Evolutionary conservation across 352 stramenopile species (phyloP).

Genomic region (Phytophthora cryptogea): DNA sequence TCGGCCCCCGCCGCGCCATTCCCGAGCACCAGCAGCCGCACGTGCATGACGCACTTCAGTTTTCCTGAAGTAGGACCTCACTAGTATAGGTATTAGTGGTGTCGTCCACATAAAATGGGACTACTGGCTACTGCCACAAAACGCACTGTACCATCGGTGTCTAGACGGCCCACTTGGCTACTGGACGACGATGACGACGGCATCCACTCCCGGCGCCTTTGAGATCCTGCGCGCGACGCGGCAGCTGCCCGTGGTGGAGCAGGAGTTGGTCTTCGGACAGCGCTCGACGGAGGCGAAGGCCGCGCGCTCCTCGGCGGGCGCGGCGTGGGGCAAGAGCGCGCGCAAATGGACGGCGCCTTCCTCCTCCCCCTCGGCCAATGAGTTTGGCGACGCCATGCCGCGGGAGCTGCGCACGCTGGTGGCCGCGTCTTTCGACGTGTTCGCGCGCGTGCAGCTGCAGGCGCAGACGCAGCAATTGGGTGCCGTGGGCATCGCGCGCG

Average conservation of each 20-base stretch:
- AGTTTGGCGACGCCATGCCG: conserved; percentile 44
- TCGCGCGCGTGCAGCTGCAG: conserved; percentile 36
- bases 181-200: conserved; percentile 24
- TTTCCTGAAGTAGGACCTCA: no score
- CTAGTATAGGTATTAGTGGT: no score
- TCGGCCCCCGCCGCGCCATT: conserved; percentile 76
- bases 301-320: conserved; percentile 28
- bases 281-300: conserved; percentile 18
- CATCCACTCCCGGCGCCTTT: conserved; percentile 30
- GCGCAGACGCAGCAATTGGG: conserved; percentile 19
- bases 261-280: conserved; percentile 34
- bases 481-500: conserved; percentile 27
- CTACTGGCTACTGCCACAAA: neutral
- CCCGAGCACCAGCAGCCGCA: conserved; percentile 64
- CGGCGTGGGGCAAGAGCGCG: conserved; percentile 59
- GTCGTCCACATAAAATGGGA: no score
- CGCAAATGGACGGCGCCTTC: conserved; percentile 42
- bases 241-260: conserved; percentile 46
- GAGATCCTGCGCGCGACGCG: conserved; percentile 52
- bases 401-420: conserved; percentile 61
- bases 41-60: neutral
- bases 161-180: neutral
- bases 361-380: neutral
- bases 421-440: conserved; percentile 66
- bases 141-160: neutral